These are phyloP conservation scores for Monilinia aucupariae DNA, from an alignment of 2,329 filamentous ascomycete genomes.

Conservation along the genomic window DNA sequence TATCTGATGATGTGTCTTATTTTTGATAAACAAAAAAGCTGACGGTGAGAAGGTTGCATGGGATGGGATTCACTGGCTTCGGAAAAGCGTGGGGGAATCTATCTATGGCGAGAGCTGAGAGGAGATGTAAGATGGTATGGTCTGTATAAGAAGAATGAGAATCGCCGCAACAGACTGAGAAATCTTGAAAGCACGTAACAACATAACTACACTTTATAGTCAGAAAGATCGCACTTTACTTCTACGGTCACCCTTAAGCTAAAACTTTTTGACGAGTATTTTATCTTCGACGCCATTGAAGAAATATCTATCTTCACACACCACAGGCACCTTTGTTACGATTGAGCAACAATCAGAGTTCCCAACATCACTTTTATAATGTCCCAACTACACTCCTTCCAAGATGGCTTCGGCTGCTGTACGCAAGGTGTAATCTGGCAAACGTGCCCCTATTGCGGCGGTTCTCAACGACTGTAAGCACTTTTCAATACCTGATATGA, in stretches of 20 bases:
- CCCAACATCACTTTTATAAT: background rate
- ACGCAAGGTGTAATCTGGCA: background rate
- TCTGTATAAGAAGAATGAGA: conserved; percentile 4
- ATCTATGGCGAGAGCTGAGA: background rate
- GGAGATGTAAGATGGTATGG: background rate
- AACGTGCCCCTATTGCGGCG: background rate
- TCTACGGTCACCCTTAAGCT: background rate
- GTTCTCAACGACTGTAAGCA: background rate
- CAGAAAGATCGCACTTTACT: background rate
- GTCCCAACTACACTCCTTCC: background rate
- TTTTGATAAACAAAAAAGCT: background rate
- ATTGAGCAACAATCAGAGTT: background rate
- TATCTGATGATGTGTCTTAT: background rate
- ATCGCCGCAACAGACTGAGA: background rate
- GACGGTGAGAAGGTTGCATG: background rate
- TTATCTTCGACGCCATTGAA: background rate
- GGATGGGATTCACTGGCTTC: background rate
- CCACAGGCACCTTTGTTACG: background rate
- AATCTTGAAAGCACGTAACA: background rate
- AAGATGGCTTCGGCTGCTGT: background rate
- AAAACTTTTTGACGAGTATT: background rate
- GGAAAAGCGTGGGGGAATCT: background rate
- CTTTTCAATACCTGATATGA: background rate
- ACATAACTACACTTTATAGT: background rate
- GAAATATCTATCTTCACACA: no score